These are phyloP conservation scores for Phascolomyces articulosus DNA, from an alignment of 371 early-diverging fungal genomes.

Conservation along the genomic window DNA sequence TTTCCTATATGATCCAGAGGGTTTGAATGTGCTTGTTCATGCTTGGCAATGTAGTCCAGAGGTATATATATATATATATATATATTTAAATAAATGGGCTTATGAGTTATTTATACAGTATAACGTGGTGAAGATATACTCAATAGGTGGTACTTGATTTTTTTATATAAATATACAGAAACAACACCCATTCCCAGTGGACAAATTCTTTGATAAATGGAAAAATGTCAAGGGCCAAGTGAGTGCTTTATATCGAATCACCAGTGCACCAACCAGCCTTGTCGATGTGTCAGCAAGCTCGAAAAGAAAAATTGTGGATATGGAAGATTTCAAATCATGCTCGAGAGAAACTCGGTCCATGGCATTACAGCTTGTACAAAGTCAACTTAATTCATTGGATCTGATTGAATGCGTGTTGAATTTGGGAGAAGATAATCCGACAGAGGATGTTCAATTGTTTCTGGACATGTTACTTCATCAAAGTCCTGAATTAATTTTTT, in stretches of 20 bases:
- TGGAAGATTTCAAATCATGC: slow-evolving; percentile 57
- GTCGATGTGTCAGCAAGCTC: slow-evolving; percentile 55
- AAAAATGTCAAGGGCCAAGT: slow-evolving; percentile 73
- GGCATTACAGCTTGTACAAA: slow-evolving; percentile 52
- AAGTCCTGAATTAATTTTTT: slow-evolving; percentile 76
- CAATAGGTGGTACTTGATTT: too few species aligned
- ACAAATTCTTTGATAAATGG: slow-evolving; percentile 80
- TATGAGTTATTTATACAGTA: too few species aligned
- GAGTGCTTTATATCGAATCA: slow-evolving; percentile 69
- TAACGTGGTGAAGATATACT: too few species aligned
- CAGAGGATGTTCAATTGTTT: slow-evolving; percentile 68
- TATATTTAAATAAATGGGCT: background rate
- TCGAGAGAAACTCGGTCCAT: slow-evolving; percentile 49
- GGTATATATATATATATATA: slow-evolving; percentile 35
- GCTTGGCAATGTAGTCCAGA: slow-evolving; percentile 67
- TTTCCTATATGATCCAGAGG: slow-evolving; percentile 63
- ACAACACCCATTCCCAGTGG: slow-evolving; percentile 65
- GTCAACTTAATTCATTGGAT: slow-evolving; percentile 78
- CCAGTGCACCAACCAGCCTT: slow-evolving; percentile 56
- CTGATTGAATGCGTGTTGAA: slow-evolving; percentile 71
- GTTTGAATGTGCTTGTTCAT: slow-evolving; percentile 65
- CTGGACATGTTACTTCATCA: slow-evolving; percentile 68
- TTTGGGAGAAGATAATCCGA: slow-evolving; percentile 63
- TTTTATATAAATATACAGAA: too few species aligned
- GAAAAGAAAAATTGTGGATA: slow-evolving; percentile 49